Evolutionary conservation across 805 yeast genomes (phyloP).

Genomic region (Pichia sporocuriosa): DNA sequence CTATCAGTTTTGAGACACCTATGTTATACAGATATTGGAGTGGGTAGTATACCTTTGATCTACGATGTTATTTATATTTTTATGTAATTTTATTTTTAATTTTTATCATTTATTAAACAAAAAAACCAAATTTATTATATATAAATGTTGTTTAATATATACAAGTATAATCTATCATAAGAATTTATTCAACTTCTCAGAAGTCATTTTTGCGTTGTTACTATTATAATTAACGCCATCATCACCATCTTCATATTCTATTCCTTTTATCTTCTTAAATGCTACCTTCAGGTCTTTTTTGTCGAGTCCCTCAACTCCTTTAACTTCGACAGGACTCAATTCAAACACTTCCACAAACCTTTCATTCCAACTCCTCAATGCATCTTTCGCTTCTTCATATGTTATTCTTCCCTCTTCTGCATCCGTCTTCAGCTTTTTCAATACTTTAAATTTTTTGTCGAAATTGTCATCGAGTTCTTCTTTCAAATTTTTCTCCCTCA

Average conservation of each 20-base stretch:
- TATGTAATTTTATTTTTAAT: not conserved
- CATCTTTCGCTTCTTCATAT: conserved; percentile 35
- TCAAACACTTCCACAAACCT: conserved; percentile 32
- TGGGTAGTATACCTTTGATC: conserved; percentile 32
- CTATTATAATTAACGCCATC: not conserved
- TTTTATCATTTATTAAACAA: not conserved
- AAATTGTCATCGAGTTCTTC: conserved; percentile 38
- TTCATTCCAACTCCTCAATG: conserved; percentile 36
- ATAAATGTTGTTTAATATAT: too few relatives aligned
- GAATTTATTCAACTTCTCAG: conserved; percentile 15
- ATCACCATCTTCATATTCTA: conserved; percentile 2
- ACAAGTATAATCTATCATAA: conserved; percentile 8
- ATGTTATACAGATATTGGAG: conserved; percentile 63
- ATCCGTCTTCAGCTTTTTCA: conserved; percentile 19
- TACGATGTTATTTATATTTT: conserved; percentile 7
- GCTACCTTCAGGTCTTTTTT: conserved; percentile 9
- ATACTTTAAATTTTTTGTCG: conserved; percentile 32
- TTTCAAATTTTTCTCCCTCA: conserved; percentile 37
- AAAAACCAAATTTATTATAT: not conserved
- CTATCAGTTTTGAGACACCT: conserved; percentile 55
- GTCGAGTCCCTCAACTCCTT: conserved; percentile 17
- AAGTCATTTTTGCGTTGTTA: not conserved
- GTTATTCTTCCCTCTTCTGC: conserved; percentile 19
- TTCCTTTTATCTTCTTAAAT: conserved; percentile 10
- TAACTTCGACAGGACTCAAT: conserved; percentile 18